Evolutionary conservation across 116 monocot species (phyloP).

Genomic region (Zostera marina): DNA sequence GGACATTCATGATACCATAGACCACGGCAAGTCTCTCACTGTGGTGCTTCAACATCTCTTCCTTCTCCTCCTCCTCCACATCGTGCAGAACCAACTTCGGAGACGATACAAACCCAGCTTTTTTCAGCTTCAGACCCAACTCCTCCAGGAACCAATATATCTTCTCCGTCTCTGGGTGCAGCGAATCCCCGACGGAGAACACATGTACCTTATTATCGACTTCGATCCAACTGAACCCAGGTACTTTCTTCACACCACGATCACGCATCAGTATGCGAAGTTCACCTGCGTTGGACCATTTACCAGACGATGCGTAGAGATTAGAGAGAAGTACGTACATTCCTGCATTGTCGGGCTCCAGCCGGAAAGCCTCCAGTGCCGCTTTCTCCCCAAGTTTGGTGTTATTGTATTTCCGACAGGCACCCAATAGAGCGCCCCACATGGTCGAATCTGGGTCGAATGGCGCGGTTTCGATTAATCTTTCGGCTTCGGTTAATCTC

Average conservation of each 20-base stretch:
- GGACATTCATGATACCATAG: slow-evolving; percentile 52
- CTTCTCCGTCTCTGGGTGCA: slow-evolving; percentile 47
- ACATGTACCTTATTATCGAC: slow-evolving; percentile 57
- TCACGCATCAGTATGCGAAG: slow-evolving; percentile 47
- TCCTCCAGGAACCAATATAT: slow-evolving; percentile 57
- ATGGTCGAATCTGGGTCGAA: slow-evolving; percentile 66
- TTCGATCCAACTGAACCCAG: slow-evolving; percentile 89
- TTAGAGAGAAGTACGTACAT: slow-evolving; percentile 89
- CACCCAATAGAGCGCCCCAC: slow-evolving; percentile 90
- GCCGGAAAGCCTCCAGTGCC: slow-evolving; percentile 46
- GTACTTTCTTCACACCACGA: slow-evolving; percentile 63
- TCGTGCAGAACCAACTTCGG: slow-evolving; percentile 69
- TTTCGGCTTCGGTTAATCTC: slow-evolving; percentile 36
- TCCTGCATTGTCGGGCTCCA: slow-evolving; percentile 73
- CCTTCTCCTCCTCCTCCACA: slow-evolving; percentile 91
- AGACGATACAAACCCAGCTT: slow-evolving; percentile 53
- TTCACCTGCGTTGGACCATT: slow-evolving; percentile 40
- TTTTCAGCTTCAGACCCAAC: slow-evolving; percentile 44
- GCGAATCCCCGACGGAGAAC: slow-evolving; percentile 61
- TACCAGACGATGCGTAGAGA: slow-evolving; percentile 46
- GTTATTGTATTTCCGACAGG: slow-evolving; percentile 58
- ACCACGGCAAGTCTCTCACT: slow-evolving; percentile 76
- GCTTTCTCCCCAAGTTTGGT: slow-evolving; percentile 45
- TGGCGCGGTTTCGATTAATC: slow-evolving; percentile 46
- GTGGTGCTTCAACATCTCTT: slow-evolving; percentile 68